Evolutionary conservation across 2,329 filamentous ascomycete genomes (phyloP), one percentile per base, ranked within the genome.

Genomic region (Grosmannia serpens): DNA sequence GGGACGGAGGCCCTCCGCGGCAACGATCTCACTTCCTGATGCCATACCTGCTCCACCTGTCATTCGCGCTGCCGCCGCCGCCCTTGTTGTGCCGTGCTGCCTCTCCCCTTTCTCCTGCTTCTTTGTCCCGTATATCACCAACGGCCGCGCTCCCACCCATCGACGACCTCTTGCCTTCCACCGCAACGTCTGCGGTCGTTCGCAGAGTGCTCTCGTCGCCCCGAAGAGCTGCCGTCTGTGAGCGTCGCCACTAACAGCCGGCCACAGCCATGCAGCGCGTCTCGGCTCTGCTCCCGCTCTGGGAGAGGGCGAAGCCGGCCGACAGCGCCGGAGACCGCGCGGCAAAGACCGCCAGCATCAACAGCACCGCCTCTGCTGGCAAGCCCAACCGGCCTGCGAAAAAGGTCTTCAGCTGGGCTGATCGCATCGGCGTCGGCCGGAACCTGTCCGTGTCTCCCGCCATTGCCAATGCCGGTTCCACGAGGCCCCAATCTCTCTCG

Each of bases 401-500:
- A 55, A 69, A 68, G 60, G 66, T 70, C 57, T 70, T 70, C 51
- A 67, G 68, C 61, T 71, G 69, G 69, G 66, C 65, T 27, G 65
- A 64, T 59, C 61, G 62, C 55, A 53, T 54, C 4, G 50, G 58
- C 47, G 31, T 35, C 55, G 11, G 41, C 50, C 59, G 59, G 46
- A 41, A 24, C 4, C 58, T 64, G 29, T 29, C 60, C 17, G 61
- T 63, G 26, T 62, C 59, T 9, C 61, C 64, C 7, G 54, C 61
- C 17, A 53, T 60, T 1, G 55, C 64, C 41, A 56, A 62, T 29
- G 59, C 61, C 38, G 61, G 61, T 41, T 50, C 61, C 20, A 11
- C 33, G 0, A 49, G 60, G 74, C 89, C 91, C 53, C 90, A 91
- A 60, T 81, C 90, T 59, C 96, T 96, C 62, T 73, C 96, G 56